phyloP scores from a whole-genome alignment of 768 basidiomycete genomes.

The Psilocybe cyanescens region DNA sequence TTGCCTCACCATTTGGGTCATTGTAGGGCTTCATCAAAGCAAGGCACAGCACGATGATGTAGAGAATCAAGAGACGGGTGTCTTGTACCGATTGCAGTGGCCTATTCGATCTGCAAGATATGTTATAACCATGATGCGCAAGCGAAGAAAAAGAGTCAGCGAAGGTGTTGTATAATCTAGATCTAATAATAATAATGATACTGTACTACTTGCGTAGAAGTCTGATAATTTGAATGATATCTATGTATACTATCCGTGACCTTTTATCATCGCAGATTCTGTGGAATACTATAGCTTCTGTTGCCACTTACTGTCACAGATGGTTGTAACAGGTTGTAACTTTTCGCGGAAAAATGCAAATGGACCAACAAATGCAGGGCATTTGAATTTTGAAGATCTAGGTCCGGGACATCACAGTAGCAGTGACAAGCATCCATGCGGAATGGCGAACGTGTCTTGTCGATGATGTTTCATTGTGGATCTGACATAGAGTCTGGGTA shows the following conservation, averaged over 20 bases:
- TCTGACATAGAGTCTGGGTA: conserved; percentile 48
- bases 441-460: conserved; percentile 13
- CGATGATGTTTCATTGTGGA: conserved; percentile 9
- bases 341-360: too few relatives aligned
- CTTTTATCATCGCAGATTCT: too few relatives aligned
- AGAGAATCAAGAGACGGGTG: not conserved
- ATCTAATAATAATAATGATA: too few relatives aligned
- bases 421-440: not conserved
- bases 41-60: not conserved
- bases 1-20: conserved; percentile 44
- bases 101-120: conserved; percentile 6
- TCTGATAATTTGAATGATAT: too few relatives aligned
- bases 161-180: conserved; percentile 1
- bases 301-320: too few relatives aligned
- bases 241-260: too few relatives aligned
- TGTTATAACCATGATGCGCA: not conserved
- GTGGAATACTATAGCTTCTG: too few relatives aligned
- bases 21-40: conserved; percentile 44
- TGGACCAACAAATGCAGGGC: not conserved
- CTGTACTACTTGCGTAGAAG: too few relatives aligned
- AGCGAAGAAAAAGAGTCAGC: conserved; percentile 6
- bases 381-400: not conserved
- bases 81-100: conserved; percentile 17
- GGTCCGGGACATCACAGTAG: not conserved
- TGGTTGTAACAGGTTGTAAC: too few relatives aligned